phyloP scores from a whole-genome alignment of 441 rosid genomes.

The Arabidopsis lyrata region DNA sequence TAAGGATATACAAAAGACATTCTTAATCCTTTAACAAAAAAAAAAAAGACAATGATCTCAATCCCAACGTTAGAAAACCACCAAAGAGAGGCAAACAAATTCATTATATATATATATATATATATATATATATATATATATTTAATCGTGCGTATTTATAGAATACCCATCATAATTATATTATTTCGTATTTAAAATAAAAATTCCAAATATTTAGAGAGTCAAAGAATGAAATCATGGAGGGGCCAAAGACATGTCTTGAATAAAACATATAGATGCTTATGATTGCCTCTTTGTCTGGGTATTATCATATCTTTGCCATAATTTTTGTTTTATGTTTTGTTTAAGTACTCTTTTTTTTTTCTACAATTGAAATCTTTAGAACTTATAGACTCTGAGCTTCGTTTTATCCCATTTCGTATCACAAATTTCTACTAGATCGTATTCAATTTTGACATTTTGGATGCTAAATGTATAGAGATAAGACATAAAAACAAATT shows the following conservation, averaged over 20 bases:
- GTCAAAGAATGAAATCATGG: constrained; percentile 49
- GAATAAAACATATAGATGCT: constrained; percentile 44
- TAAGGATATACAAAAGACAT: constrained; percentile 32
- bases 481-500: neutral
- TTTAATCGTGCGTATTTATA: neutral
- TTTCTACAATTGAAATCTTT: too few relatives aligned
- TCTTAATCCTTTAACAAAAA: too few relatives aligned
- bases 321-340: constrained; percentile 13
- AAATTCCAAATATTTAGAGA: neutral
- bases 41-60: too few relatives aligned
- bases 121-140: neutral
- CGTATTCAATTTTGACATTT: neutral
- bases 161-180: constrained; percentile 18
- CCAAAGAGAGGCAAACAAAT: constrained; percentile 9
- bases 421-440: neutral
- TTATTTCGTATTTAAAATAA: neutral
- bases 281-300: constrained; percentile 47
- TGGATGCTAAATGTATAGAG: neutral
- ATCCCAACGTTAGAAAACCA: constrained; percentile 37
- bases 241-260: constrained; percentile 46
- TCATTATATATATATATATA: neutral
- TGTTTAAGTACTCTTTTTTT: neutral
- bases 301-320: constrained; percentile 38
- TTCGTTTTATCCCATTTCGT: neutral
- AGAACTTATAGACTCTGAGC: neutral